Base-by-base conservation (phyloP, 192 early-diverging fungal genomes). In the Umbelopsis isabellina region DNA sequence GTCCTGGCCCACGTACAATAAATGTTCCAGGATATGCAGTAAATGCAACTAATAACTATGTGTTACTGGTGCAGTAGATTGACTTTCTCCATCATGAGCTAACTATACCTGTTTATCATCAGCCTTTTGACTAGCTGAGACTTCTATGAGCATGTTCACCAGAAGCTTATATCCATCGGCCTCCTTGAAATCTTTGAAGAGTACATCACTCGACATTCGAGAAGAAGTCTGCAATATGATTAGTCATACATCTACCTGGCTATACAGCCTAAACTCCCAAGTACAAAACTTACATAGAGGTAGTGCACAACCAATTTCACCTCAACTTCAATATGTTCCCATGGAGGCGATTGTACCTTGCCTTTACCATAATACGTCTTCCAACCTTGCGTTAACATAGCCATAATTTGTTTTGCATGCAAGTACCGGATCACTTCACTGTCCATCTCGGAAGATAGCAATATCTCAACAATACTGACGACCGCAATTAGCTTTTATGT, bases 1-100 rank as follows among this genome's bases (percentile, higher is more conserved):
- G 49, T 78, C 81, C 46, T 79, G 81, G 37, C 85, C 86, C 16
- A 83, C 75, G 74, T 83, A 88, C 15, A 68, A 75, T 18, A 88
- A 58, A 44, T 86, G 80, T 47, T 79, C 80, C 37, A 84, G 61
- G 25, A 46, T 49, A 46, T 70, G 12, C 44, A 76, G 35, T 23
- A 75, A 18, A 18, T 67, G 33, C 4, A 20, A 30, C 70, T 69
- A 41, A 21, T 18, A 20, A 27, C 1, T 69, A 22, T 49, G 13
- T 11, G 12, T 49, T 71, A 46, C 15, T 15, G 45, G 27, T 11
- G 12, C 10, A 22, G 12, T 45, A 21, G 0, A 46, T 37, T 3
- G 37, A 25, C 23, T 8, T 3, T 30, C 9, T 27, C 3, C n/a
- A 53, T 35, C 30, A 4, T 82, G 74, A 85, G 85, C 55, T 73